Base-by-base conservation (phyloP, 352 stramenopile species). In the Phytophthora fragariae region DNA sequence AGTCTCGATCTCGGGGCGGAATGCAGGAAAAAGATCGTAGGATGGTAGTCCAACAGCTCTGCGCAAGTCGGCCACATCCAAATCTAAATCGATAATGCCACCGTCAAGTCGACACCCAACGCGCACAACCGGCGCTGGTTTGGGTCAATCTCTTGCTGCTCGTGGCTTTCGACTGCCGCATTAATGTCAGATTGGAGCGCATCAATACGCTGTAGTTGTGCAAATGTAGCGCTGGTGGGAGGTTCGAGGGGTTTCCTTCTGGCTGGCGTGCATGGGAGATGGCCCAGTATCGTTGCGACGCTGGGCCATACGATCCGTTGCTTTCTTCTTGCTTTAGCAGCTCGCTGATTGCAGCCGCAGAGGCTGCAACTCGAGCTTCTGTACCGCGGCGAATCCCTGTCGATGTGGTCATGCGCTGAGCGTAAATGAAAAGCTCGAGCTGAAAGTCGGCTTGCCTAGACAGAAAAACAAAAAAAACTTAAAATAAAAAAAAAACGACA, bases 381-480 rank as follows among this genome's bases (percentile, higher is more conserved):
- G 47, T 55, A 3, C 5, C 47, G 17, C 47, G 21, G 3, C 47
- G 47, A 55, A 55, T 55, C 10, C 47, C 47, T 31, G 47, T 31
- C 19, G n/a, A 17, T 15, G 47, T 31, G 19, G 2, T 55, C 0
- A 17, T 29, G n/a, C 47, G 47, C 47, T 55, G 17, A 5, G 33
- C 19, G 6, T 55, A 55, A 31, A 55, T 29, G 15, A 55, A 55
- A 55, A 55, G n/a, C n/a, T 55, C 47, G 29, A 55, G 47, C 21
- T 55, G 47, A 31, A 55, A 55, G 47, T 55, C 19, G n/a, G 47
- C 47, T 55, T 55, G n/a, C 1, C 47, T 55, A 29, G 44, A 55
- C 19, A 55, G 15, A 29, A 55, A 55, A 55, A 31, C 10, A 29
- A 24, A 55, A 5, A 55, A 55, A 55, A 31, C 10, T 21, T 21